phyloP scores from a whole-genome alignment of 495 filamentous ascomycete species.

The Chaetomidium leptoderma region DNA sequence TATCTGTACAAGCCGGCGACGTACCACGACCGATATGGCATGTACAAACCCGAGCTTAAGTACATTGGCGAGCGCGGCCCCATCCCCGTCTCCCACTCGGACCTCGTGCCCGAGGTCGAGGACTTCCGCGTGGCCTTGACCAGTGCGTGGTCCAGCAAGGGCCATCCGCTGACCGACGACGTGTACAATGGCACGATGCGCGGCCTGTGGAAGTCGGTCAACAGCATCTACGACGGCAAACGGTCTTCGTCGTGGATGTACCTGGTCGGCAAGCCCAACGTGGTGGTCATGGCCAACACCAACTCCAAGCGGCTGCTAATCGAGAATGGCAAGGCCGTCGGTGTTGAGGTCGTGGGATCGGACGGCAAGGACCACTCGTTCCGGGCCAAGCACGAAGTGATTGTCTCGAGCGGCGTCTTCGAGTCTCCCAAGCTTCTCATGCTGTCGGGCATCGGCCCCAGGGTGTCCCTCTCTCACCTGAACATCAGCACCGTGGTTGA shows the following conservation, averaged over 20 bases:
- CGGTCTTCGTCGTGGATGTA: slow-evolving; percentile 52
- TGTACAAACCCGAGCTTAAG: slow-evolving; percentile 39
- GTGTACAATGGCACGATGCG: slow-evolving; percentile 55
- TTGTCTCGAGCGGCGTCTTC: slow-evolving; percentile 2
- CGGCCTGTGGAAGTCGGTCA: slow-evolving; percentile 52
- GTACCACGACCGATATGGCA: slow-evolving; percentile 51
- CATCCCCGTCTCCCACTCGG: slow-evolving; percentile 53
- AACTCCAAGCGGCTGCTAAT: slow-evolving; percentile 54
- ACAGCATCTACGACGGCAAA: slow-evolving; percentile 56
- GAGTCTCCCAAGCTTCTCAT: slow-evolving; percentile 4
- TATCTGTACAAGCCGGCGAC: slow-evolving; percentile 55
- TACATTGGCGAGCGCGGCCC: slow-evolving; percentile 51
- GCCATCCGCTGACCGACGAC: slow-evolving; percentile 48
- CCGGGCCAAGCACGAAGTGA: slow-evolving; percentile 33
- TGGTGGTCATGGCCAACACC: slow-evolving; percentile 47
- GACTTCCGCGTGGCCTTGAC: slow-evolving; percentile 54
- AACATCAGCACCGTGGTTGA: not conserved
- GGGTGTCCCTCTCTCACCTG: not conserved
- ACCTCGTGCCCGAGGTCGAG: slow-evolving; percentile 50
- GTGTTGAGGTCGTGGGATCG: slow-evolving; percentile 36
- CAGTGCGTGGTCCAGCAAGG: slow-evolving; percentile 54
- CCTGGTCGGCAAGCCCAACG: slow-evolving; percentile 52
- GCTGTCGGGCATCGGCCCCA: slow-evolving; percentile 1
- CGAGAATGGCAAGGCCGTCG: slow-evolving; percentile 38
- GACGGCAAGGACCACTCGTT: slow-evolving; percentile 38